Conservation (phyloP, 148 eudicot species). For the Pharnaceum exiguum region DNA sequence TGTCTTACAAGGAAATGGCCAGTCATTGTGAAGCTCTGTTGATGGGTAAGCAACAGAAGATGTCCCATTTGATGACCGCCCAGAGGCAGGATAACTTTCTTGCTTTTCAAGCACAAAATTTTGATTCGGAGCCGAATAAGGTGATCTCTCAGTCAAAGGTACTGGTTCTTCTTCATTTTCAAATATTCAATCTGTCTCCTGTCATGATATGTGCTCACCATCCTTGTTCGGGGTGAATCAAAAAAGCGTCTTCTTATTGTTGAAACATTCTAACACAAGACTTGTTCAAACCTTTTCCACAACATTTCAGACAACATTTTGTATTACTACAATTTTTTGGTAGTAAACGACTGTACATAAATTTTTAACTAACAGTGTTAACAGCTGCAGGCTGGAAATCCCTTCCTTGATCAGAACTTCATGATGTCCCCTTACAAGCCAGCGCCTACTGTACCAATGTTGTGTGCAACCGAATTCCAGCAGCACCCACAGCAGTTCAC, state of each 20-base stretch:
- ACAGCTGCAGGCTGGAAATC: conserved; percentile 47
- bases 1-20: conserved; percentile 87
- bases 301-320: not conserved
- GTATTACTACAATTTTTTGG: not conserved
- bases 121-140: conserved; percentile 21
- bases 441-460: conserved; percentile 15
- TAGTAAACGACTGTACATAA: not conserved
- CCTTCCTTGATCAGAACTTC: conserved; percentile 34
- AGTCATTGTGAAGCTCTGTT: conserved; percentile 80
- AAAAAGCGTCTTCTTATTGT: no score
- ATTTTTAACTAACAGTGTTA: not conserved
- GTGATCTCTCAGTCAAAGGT: conserved; percentile 18
- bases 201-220: no score
- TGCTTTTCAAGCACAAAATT: conserved; percentile 17
- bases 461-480: conserved; percentile 47
- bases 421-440: conserved; percentile 13
- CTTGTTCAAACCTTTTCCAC: no score
- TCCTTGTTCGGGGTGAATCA: no score
- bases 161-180: not conserved
- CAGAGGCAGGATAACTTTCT: conserved; percentile 39
- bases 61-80: conserved; percentile 62
- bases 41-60: conserved; percentile 81
- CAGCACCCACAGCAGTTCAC: conserved; percentile 43
- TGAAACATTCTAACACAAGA: no score
- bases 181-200: not conserved